Evolutionary conservation across 306 rosid species (phyloP).

Genomic region (Clitoria ternatea): DNA sequence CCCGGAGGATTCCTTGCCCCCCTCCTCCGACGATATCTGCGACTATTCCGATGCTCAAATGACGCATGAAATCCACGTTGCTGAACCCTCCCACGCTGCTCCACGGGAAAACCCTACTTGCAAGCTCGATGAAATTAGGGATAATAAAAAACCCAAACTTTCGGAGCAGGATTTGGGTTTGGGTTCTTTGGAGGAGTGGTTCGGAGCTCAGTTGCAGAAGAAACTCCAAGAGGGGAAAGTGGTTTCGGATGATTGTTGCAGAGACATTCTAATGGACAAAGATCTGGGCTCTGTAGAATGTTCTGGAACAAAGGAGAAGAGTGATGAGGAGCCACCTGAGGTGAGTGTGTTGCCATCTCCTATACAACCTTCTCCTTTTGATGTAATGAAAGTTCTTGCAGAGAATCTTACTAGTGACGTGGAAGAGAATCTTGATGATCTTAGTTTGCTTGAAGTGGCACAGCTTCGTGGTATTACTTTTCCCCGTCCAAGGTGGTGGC

Average conservation of each 20-base stretch:
- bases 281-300: not conserved
- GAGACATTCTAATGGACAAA: not conserved
- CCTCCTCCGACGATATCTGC: conserved; percentile 13
- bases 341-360: conserved; percentile 23
- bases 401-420: not conserved
- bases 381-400: conserved; percentile 24
- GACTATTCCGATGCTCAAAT: not conserved
- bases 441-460: conserved; percentile 19
- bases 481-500: conserved; percentile 39
- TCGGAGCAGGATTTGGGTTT: not conserved
- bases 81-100: not conserved
- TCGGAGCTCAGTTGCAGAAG: not conserved
- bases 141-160: conserved; percentile 30
- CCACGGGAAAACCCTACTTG: not conserved
- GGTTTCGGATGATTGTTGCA: not conserved
- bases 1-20: conserved; percentile 31
- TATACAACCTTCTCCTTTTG: not conserved
- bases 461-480: conserved; percentile 33
- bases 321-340: not conserved
- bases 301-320: not conserved
- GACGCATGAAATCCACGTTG: not conserved
- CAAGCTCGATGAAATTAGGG: not conserved
- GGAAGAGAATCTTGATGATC: not conserved
- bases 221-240: not conserved
- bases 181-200: not conserved